Percentiles rank a stretch among this genome's conserved stretches.
phyloP scores from a whole-genome alignment of 2,329 filamentous ascomycete genomes.

The Metarhizium robertsii region DNA sequence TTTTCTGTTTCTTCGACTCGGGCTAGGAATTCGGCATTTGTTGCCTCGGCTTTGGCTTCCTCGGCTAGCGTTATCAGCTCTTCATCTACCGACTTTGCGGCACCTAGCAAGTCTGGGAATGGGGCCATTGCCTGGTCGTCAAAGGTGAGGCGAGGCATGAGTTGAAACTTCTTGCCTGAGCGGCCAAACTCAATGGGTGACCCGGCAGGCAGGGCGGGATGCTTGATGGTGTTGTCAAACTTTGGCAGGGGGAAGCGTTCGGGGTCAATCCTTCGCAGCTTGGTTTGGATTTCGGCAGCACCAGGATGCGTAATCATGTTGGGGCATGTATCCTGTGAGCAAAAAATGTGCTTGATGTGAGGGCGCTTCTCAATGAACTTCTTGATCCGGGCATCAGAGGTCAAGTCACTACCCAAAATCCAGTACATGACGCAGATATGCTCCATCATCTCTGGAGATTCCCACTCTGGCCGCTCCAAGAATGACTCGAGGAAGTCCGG shows the following conservation, averaged over 20 bases:
- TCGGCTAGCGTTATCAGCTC: slow-evolving; percentile 44
- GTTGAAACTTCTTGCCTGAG: slow-evolving; percentile 33
- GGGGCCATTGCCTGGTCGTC: slow-evolving; percentile 37
- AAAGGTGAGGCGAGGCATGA: slow-evolving; percentile 37
- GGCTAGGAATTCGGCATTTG: slow-evolving; percentile 34
- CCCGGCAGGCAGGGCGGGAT: slow-evolving; percentile 13
- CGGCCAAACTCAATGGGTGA: slow-evolving; percentile 28
- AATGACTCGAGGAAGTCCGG: slow-evolving; percentile 60
- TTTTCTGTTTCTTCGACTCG: slow-evolving; percentile 43
- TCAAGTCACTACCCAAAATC: slow-evolving; percentile 65
- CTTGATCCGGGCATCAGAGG: slow-evolving; percentile 50
- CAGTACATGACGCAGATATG: slow-evolving; percentile 66
- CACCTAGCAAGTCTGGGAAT: slow-evolving; percentile 36
- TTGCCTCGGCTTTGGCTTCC: slow-evolving; percentile 31
- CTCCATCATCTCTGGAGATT: slow-evolving; percentile 51
- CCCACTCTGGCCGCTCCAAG: slow-evolving; percentile 64
- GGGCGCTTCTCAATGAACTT: slow-evolving; percentile 58
- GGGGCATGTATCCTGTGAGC: slow-evolving; percentile 62
- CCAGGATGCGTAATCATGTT: slow-evolving; percentile 67
- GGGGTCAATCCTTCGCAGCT: slow-evolving; percentile 63
- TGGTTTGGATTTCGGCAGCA: slow-evolving; percentile 55
- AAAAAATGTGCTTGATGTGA: slow-evolving; percentile 64
- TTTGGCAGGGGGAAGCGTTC: slow-evolving; percentile 63
- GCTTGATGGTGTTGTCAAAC: slow-evolving; percentile 42
- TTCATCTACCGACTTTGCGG: slow-evolving; percentile 27